Evolutionary conservation across 1,284 basidiomycete species (phyloP), one percentile per base, ranked within the genome.

Genomic region (Ustilago trichophora): DNA sequence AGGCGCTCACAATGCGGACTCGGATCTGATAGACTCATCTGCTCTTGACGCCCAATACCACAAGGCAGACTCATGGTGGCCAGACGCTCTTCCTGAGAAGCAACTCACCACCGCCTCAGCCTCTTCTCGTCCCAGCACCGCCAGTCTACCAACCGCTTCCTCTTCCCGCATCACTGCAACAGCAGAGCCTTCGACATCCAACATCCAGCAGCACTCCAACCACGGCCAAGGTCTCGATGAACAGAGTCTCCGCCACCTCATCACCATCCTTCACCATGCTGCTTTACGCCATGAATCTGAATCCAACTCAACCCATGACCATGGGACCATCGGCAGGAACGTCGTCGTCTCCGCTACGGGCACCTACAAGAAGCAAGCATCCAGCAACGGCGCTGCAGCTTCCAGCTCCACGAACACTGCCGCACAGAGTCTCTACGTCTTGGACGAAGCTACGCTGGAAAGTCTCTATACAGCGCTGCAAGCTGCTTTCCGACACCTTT

Each of bases 41-140:
- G 43, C 46, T 22, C 45, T 65, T n/a, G 55, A 65, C n/a, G 47
- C 50, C 9, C 53, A 49, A 8, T 51, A 57, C 13, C 38, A 50
- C 4, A 43, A 41, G 16, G 58, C 56, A 21, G 67, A 60, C 3
- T 47, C 54, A 6, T 73, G 72, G 72, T 73, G 72, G 72, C 72
- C 72, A 1, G 46, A 43, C 18, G 47, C 50, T 24, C 48, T 60
- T 26, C 55, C 63, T 3, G 37, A 54, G 16, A 65, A 54, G 42
- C 42, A 57, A 4, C n/a, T 26, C 13, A 7, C 26, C 19, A 6
- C 47, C 3, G 15, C 42, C 16, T 41, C 47, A 8, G 43, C 58
- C 18, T 25, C 31, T 12, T 32, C 43, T 36, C 25, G 25, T 0
- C 10, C 45, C 10, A 26, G 36, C 6, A 31, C 19, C n/a, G 12